These are phyloP conservation scores for Lyophyllum semitale DNA, from an alignment of 768 basidiomycete genomes.

Conservation along the genomic window DNA sequence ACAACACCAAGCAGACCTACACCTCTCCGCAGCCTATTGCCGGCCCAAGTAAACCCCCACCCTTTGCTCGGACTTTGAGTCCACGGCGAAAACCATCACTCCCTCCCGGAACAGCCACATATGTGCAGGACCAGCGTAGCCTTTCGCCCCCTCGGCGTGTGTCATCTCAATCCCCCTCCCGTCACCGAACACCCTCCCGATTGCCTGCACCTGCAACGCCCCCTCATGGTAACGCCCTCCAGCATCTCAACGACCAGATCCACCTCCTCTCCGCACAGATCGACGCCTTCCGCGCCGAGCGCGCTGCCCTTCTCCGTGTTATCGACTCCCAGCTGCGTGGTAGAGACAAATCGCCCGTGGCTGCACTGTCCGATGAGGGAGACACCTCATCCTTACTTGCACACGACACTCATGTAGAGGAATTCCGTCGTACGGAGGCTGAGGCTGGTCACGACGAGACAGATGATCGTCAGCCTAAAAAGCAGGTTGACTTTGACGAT, in stretches of 20 bases:
- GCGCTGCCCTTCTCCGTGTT: constrained; percentile 18
- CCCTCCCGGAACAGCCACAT: not conserved
- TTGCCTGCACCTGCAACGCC: not conserved
- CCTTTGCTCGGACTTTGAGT: not conserved
- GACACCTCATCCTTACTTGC: not conserved
- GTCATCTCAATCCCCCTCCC: not conserved
- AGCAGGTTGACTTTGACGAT: not conserved
- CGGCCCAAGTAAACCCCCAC: not conserved
- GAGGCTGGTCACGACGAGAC: not conserved
- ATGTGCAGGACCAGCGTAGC: not conserved
- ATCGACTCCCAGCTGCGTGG: constrained; percentile 12
- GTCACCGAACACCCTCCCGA: not conserved
- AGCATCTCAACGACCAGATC: constrained; percentile 32
- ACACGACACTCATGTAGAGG: too few species aligned
- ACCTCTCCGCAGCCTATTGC: not conserved
- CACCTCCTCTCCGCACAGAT: constrained; percentile 28
- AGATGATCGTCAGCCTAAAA: not conserved
- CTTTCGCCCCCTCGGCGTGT: not conserved
- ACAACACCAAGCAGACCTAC: not conserved
- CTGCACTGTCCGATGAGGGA: not conserved
- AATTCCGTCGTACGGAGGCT: too few species aligned
- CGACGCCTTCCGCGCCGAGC: constrained; percentile 33
- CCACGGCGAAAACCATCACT: not conserved
- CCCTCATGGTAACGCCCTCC: not conserved
- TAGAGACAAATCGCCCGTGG: not conserved